Conservation (phyloP, 2,329 filamentous ascomycete species). For the Salinomyces thailandicus region DNA sequence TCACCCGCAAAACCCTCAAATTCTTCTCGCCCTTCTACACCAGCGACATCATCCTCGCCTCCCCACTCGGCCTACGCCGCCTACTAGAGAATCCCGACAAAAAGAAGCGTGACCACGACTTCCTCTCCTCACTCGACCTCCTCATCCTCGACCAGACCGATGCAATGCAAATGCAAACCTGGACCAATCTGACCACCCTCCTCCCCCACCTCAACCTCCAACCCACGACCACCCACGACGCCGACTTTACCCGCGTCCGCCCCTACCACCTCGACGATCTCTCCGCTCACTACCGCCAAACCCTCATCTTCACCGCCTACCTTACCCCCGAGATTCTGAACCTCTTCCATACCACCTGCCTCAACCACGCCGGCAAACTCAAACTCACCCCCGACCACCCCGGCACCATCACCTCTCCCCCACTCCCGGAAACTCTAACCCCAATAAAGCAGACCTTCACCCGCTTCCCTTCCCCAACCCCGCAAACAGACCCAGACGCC, state of each 20-base stretch:
- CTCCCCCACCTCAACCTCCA: constrained; percentile 86
- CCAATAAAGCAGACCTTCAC: constrained; percentile 80
- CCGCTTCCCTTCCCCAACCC: constrained; percentile 62
- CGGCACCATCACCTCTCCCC: constrained; percentile 50
- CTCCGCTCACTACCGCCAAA: constrained; percentile 72
- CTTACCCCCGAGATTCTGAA: constrained; percentile 80
- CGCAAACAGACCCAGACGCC: constrained; percentile 69
- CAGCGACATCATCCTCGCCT: constrained; percentile 88
- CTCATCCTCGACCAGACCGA: constrained; percentile 86
- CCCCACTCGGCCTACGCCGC: constrained; percentile 78
- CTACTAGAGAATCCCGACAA: constrained; percentile 71
- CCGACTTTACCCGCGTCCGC: constrained; percentile 83
- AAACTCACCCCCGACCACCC: constrained; percentile 59
- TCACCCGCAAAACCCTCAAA: constrained; percentile 91
- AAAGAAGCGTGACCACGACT: constrained; percentile 71
- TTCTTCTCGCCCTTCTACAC: constrained; percentile 93
- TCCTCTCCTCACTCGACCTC: constrained; percentile 85
- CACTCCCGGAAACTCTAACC: constrained; percentile 34
- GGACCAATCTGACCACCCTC: constrained; percentile 89
- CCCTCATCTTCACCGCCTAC: constrained; percentile 69
- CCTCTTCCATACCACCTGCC: constrained; percentile 63
- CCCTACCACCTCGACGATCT: constrained; percentile 89
- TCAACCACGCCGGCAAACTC: constrained; percentile 69
- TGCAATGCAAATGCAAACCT: constrained; percentile 93
- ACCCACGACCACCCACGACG: constrained; percentile 70